A percentile compares a stretch with the other conserved stretches of the same genome.
These are phyloP conservation scores for Protomyces arabidopsidicola DNA, from an alignment of 1,139 yeast species.

Conservation along the genomic window DNA sequence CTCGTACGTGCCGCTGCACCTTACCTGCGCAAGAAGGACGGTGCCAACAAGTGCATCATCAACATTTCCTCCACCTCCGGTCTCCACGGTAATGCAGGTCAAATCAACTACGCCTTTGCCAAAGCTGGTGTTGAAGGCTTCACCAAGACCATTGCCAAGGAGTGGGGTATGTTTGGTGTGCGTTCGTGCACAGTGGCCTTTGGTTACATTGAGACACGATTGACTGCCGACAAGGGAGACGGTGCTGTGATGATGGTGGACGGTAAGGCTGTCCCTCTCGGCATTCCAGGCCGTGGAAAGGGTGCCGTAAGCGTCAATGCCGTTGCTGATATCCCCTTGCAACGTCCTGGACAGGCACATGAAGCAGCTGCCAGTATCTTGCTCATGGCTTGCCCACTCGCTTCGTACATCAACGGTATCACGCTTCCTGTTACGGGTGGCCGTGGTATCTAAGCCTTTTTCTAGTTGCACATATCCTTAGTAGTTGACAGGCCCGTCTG, in stretches of 20 bases:
- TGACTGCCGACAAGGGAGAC: conserved; percentile 25
- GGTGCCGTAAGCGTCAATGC: conserved; percentile 20
- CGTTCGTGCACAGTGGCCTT: conserved; percentile 25
- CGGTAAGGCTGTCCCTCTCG: conserved; percentile 23
- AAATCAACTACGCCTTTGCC: conserved; percentile 92
- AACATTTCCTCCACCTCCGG: conserved; percentile 95
- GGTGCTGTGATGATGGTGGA: conserved; percentile 27
- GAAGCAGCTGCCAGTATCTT: conserved; percentile 26
- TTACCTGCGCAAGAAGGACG: conserved; percentile 23
- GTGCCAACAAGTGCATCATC: conserved; percentile 48
- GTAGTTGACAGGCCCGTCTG: too few species aligned
- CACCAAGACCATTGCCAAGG: conserved; percentile 55
- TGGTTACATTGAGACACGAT: conserved; percentile 27
- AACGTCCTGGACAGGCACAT: conserved; percentile 21
- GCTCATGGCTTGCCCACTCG: conserved; percentile 19
- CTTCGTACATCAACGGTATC: conserved; percentile 25
- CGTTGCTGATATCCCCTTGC: conserved; percentile 24
- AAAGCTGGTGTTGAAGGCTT: conserved; percentile 68
- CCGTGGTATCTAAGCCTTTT: conserved; percentile 8
- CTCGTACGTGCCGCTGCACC: conserved; percentile 67
- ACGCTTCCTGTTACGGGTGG: conserved; percentile 26
- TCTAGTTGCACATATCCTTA: background rate
- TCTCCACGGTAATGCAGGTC: conserved; percentile 96
- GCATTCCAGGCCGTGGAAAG: conserved; percentile 24
- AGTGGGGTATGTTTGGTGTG: conserved; percentile 26